A percentile compares a stretch with the other conserved stretches of the same genome.
Conservation (phyloP, 2,329 filamentous ascomycete species). For the Aureobasidium namibiae region DNA sequence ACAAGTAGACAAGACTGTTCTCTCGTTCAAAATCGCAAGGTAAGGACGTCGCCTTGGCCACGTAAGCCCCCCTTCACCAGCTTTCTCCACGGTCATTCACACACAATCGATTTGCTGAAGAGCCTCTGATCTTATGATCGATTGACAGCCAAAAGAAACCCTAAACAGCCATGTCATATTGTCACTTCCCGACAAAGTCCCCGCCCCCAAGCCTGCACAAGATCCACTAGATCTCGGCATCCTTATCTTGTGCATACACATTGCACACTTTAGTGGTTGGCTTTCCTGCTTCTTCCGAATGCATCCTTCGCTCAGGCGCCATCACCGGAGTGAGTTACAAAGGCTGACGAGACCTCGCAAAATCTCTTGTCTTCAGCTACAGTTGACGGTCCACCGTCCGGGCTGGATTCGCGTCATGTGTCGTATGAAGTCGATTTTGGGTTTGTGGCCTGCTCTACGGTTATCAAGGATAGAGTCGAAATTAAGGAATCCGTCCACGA, state of each 20-base stretch:
- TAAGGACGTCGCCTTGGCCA: neutral
- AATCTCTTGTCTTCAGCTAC: neutral
- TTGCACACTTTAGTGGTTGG: neutral
- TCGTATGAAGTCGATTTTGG: neutral
- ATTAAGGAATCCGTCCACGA: neutral
- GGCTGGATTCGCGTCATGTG: neutral
- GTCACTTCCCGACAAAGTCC: neutral
- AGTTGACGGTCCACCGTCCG: neutral
- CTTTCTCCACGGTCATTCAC: neutral
- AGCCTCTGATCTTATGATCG: neutral
- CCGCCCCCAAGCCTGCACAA: neutral
- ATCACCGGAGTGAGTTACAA: neutral
- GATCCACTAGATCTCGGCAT: conserved; percentile 4
- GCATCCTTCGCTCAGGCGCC: neutral
- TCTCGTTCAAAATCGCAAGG: neutral
- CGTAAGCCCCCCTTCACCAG: neutral
- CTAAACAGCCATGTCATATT: neutral
- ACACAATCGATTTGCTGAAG: neutral
- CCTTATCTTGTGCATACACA: neutral
- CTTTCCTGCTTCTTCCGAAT: neutral
- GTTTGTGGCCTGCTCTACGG: neutral
- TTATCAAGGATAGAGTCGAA: conserved; percentile 1
- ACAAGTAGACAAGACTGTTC: neutral
- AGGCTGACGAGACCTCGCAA: neutral
- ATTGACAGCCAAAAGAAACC: neutral